phyloP scores from a whole-genome alignment of 176 grass and related monocot species.

The Phragmites australis region DNA sequence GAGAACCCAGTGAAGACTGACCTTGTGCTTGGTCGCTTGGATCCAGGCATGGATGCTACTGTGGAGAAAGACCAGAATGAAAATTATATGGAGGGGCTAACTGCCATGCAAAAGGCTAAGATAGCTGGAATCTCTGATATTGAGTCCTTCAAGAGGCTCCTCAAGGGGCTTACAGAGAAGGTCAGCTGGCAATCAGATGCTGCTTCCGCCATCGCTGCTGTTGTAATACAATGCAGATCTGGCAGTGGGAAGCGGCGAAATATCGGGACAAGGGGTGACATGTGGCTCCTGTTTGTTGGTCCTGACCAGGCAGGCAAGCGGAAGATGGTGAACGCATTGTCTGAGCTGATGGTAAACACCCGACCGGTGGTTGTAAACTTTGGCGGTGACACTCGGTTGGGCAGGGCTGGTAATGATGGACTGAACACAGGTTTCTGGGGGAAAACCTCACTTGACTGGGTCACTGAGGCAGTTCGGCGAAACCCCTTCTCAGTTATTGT shows the following conservation, averaged over 20 bases:
- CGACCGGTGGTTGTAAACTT: conserved; percentile 62
- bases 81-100: conserved; percentile 42
- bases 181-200: conserved; percentile 92
- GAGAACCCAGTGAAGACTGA: conserved; percentile 89
- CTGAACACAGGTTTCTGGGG: conserved; percentile 59
- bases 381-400: conserved; percentile 19
- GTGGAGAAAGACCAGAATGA: conserved; percentile 48
- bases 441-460: conserved; percentile 66
- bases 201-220: conserved; percentile 75
- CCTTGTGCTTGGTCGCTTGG: conserved; percentile 61
- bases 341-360: conserved; percentile 63
- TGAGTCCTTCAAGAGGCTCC: conserved; percentile 85
- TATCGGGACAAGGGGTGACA: conserved; percentile 62
- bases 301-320: conserved; percentile 85
- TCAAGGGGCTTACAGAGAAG: conserved; percentile 77
- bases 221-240: conserved; percentile 76
- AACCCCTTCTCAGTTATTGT: conserved; percentile 88
- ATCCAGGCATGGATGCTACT: conserved; percentile 4
- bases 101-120: conserved; percentile 70
- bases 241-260: conserved; percentile 59
- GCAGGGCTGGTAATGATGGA: conserved; percentile 38
- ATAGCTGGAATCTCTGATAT: conserved; percentile 77
- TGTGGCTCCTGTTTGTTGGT: conserved; percentile 91
- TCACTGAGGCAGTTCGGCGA: conserved; percentile 73
- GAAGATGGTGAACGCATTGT: conserved; percentile 81